Conservation (phyloP, 1,139 yeast genomes). For the Scheffersomyces cryptocercus region DNA sequence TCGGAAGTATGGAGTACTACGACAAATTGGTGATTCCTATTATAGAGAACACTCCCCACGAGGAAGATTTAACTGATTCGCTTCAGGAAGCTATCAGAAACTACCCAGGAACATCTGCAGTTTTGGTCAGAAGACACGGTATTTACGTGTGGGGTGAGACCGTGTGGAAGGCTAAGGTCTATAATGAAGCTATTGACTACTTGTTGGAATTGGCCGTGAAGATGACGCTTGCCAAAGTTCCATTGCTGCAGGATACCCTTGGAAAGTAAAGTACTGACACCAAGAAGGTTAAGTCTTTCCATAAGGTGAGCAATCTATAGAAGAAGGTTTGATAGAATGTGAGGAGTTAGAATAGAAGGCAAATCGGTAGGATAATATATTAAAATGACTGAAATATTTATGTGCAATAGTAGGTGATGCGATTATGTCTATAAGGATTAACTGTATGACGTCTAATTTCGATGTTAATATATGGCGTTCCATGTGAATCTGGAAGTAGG, state of each 20-base stretch:
- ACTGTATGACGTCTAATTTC: too few species aligned
- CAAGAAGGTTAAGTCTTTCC: too few species aligned
- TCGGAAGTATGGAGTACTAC: slow-evolving; percentile 68
- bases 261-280: too few species aligned
- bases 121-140: slow-evolving; percentile 90
- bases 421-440: too few species aligned
- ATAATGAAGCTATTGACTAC: slow-evolving; percentile 92
- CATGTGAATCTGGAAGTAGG: too few species aligned
- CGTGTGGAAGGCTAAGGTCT: slow-evolving; percentile 90
- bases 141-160: slow-evolving; percentile 94
- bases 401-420: too few species aligned
- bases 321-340: too few species aligned
- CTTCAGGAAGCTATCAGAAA: slow-evolving; percentile 61
- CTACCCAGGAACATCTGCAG: slow-evolving; percentile 82
- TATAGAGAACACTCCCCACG: slow-evolving; percentile 86
- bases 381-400: too few species aligned
- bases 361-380: too few species aligned
- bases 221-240: slow-evolving; percentile 66
- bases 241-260: slow-evolving; percentile 28
- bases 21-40: slow-evolving; percentile 85
- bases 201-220: slow-evolving; percentile 81
- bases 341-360: too few species aligned
- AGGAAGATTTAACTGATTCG: slow-evolving; percentile 76
- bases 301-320: not conserved
- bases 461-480: too few species aligned